Evolutionary conservation across 2,329 filamentous ascomycete species (phyloP), one percentile per base, ranked within the genome.

Genomic region (Coleophoma cylindrospora): DNA sequence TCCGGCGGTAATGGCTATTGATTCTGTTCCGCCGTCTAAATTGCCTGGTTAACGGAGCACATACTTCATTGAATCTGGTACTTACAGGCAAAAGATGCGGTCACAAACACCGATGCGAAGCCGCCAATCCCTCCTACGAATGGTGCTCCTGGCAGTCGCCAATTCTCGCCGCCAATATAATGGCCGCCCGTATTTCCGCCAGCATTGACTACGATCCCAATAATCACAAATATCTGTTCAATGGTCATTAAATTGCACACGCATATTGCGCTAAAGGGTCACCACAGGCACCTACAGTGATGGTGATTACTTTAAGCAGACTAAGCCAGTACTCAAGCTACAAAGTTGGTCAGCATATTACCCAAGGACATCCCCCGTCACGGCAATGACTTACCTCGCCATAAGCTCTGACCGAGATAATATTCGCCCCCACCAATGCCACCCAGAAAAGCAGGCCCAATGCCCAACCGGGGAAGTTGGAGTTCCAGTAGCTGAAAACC

Each of bases 91-190:
- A 86, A 85, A 49, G 70, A 74, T n/a, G 79, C 79, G 0, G 77
- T 81, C 12, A 82, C 77, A 55, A 81, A 81, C 40, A 85, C 82
- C 17, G 80, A 83, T 0, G 81, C 81, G 56, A 86, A 85, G 1
- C 82, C 81, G 37, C 81, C 81, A 15, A 85, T 81, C 1, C 83
- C 83, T 2, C 74, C 77, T 1, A 84, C 81, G 57, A 86, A 86
- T 0, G 83, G 83, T 2, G 81, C 81, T 34, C 75, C 81, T 0
- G 75, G 77, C 1, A 79, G 69, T 50, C 77, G 70, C 75, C 80
- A 86, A 58, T 81, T 73, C 52, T 74, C 70, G 5, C 72, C 77
- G 10, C 83, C 81, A 19, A 84, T 80, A 53, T 84, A 84, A 43
- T 69, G 66, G 47, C 76, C 71, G 0, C 68, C 60, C 0, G 63